These are phyloP conservation scores for Gautieria morchelliformis DNA, from an alignment of 768 basidiomycete species.

Conservation along the genomic window DNA sequence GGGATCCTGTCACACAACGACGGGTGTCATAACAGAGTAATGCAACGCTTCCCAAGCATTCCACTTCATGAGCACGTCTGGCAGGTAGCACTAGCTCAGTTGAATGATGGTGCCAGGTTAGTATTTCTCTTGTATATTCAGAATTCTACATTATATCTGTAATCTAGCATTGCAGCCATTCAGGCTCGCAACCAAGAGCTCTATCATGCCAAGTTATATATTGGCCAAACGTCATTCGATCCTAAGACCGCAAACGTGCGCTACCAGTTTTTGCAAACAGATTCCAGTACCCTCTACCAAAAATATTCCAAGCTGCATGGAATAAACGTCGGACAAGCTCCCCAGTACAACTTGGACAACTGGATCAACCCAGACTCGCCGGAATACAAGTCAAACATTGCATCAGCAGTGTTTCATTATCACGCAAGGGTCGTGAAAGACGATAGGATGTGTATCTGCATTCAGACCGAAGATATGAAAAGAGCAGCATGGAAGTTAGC, in stretches of 20 bases:
- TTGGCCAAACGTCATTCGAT: background rate
- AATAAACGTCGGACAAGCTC: constrained; percentile 3
- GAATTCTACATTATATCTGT: too few species aligned
- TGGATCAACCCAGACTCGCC: constrained; percentile 19
- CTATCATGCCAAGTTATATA: background rate
- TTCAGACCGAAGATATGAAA: constrained; percentile 17
- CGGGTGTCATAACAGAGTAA: too few species aligned
- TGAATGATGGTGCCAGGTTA: too few species aligned
- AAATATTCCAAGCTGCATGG: constrained; percentile 14
- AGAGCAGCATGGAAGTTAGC: constrained; percentile 15
- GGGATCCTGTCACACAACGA: too few species aligned
- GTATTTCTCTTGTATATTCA: too few species aligned
- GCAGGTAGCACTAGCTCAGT: too few species aligned
- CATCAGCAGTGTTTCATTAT: constrained; percentile 20
- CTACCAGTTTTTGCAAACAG: constrained; percentile 5
- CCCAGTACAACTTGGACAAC: constrained; percentile 16
- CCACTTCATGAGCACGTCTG: too few species aligned
- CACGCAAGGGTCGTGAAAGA: constrained; percentile 9
- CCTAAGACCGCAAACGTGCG: background rate
- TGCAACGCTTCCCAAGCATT: too few species aligned
- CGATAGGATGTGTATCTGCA: constrained; percentile 23
- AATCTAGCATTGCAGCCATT: background rate
- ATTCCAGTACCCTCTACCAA: constrained; percentile 15
- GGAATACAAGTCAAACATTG: constrained; percentile 11
- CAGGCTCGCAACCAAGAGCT: constrained; percentile 1